Base-by-base conservation (phyloP, 495 filamentous ascomycete species). In the Aspergillus ellipticus region DNA sequence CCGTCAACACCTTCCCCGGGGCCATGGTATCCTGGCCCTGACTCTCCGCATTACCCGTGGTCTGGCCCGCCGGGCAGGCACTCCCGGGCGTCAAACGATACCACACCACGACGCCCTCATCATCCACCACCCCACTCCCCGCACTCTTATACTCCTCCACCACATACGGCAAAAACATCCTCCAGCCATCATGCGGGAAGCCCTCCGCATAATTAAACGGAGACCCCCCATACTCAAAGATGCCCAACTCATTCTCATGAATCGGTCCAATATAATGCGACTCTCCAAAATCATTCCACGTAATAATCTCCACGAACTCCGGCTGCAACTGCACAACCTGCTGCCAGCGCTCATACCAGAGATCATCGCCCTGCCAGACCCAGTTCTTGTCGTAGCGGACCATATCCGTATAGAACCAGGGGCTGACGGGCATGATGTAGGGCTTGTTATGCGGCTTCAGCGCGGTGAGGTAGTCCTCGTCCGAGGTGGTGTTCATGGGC, bases 201-300 rank as follows among this genome's bases (percentile, higher is more conserved):
- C 61, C 59, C 41, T 60, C 33, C 39, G 82, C 76, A 51, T 87
- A 87, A 15, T 72, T 60, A 6, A 77, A 74, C 3, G 80, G 79
- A 0, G 77, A 80, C 17, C 66, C 55, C 0, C 79, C 76, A 3
- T 81, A 74, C 7, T 75, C 71, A 6, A 72, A 68, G 0, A 71
- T 45, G 6, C 70, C 62, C 22, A 79, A 73, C 26, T 55, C 59
- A 4, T 59, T 45, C 5, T 57, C 57, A 33, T 76, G 66, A 7
- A 84, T 71, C 0, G 81, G 82, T 28, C 83, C 85, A 51, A 92
- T 84, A 63, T 92, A 89, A 71, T 88, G 86, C 2, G 83, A 86
- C 67, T 92, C 88, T 29, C 87, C 87, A 52, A 79, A 90, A 66
- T 91, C 88, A 54, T 91, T 91, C 88, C 88, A 89, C 59, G 73